Conservation (phyloP, 306 rosid genomes). For the Erythrophleum fordii region DNA sequence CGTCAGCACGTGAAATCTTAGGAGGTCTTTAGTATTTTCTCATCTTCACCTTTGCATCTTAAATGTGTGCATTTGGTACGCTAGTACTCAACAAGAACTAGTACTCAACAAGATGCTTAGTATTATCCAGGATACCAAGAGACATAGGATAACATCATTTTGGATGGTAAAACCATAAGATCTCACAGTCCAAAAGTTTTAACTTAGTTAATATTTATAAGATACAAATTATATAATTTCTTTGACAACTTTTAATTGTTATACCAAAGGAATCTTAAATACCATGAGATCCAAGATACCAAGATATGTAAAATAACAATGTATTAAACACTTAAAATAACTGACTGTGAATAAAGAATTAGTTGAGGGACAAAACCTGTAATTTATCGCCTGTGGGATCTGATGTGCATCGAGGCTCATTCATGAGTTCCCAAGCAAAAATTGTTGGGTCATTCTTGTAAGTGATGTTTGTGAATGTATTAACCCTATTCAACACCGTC, state of each 20-base stretch:
- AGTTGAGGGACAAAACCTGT: constrained; percentile 55
- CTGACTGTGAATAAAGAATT: not conserved
- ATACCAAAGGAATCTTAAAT: too few relatives aligned
- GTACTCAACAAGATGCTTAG: too few relatives aligned
- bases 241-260: too few relatives aligned
- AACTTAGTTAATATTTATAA: too few relatives aligned
- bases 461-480: constrained; percentile 75
- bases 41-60: too few relatives aligned
- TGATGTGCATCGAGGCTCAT: constrained; percentile 89
- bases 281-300: not conserved
- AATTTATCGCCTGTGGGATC: constrained; percentile 77
- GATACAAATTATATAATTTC: too few relatives aligned
- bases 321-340: not conserved
- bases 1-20: not conserved
- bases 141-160: not conserved
- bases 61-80: too few relatives aligned
- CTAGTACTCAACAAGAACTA: too few relatives aligned
- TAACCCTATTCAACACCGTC: constrained; percentile 89
- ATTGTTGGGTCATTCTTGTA: constrained; percentile 94
- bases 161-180: too few relatives aligned
- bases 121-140: not conserved
- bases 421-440: constrained; percentile 96
- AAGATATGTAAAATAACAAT: not conserved
- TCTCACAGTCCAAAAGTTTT: not conserved
- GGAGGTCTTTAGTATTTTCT: not conserved